Evolutionary conservation across 2,329 filamentous ascomycete species (phyloP).

Genomic region (Colletotrichum truncatum): DNA sequence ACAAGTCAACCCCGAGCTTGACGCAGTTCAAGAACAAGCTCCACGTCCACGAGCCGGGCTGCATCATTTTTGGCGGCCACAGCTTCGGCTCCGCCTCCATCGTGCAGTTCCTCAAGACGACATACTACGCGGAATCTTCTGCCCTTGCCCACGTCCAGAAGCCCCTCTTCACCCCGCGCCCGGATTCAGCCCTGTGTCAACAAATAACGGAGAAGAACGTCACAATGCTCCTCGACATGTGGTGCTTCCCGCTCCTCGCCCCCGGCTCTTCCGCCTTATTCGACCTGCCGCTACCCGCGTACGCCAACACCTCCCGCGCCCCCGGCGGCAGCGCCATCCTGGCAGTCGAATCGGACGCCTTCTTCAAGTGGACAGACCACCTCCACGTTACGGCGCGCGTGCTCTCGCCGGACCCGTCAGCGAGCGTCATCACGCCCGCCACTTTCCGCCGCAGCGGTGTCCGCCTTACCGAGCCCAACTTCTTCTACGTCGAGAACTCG

Average conservation of each 20-base stretch:
- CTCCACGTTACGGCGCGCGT: constrained; percentile 73
- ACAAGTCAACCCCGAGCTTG: constrained; percentile 59
- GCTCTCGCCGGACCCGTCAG: constrained; percentile 65
- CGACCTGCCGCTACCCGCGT: constrained; percentile 78
- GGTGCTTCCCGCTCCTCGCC: constrained; percentile 77
- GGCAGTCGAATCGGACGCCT: constrained; percentile 78
- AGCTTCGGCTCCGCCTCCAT: constrained; percentile 82
- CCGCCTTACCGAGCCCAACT: constrained; percentile 63
- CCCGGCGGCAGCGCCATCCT: constrained; percentile 69
- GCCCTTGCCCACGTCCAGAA: constrained; percentile 56
- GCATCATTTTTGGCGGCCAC: constrained; percentile 80
- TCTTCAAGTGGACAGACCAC: constrained; percentile 81
- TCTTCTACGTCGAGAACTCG: constrained; percentile 79
- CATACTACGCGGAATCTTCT: constrained; percentile 70
- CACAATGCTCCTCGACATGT: constrained; percentile 80
- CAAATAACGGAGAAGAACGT: constrained; percentile 77
- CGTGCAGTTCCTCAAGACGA: constrained; percentile 81
- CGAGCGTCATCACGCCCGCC: constrained; percentile 49
- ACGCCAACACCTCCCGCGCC: constrained; percentile 59
- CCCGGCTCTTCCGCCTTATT: constrained; percentile 71
- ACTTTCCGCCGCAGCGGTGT: constrained; percentile 52
- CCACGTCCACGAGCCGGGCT: constrained; percentile 75
- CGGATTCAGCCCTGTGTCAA: constrained; percentile 62
- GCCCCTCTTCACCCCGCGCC: constrained; percentile 69
- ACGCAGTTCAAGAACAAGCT: constrained; percentile 68